Evolutionary conservation across 495 filamentous ascomycete species (phyloP), one percentile per base, ranked within the genome.

Genomic region (Thozetella sp.): DNA sequence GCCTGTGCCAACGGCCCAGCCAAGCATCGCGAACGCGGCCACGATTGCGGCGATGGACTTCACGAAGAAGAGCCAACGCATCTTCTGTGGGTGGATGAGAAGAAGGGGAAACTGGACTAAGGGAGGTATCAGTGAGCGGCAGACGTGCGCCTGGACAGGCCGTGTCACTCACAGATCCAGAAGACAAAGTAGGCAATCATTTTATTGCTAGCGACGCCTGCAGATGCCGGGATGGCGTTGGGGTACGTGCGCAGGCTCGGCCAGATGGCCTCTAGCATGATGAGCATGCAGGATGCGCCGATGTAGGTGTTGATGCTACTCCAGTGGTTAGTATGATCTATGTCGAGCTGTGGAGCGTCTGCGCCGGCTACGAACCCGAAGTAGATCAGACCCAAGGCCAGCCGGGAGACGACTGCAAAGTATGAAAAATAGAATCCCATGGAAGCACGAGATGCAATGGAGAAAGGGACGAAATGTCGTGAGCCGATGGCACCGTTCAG

Each of bases 121-220:
- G 15, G 30, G 30, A 6, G 30, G 30, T n/a, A 37, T 37, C 15
- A 37, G 30, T 37, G 6, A 37, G 15, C 15, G 15, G 6, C 6
- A 37, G 30, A 6, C 30, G 30, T 37, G 30, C 30, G 30, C 30
- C 30, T 37, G 30, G 30, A 37, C 6, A 37, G 30, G 30, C 6
- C 30, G n/a, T 37, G 30, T 15, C 30, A 15, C 30, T 37, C 15
- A 37, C 30, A 53, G 12, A 76, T 62, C 75, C 73, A 80, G 64
- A 79, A 90, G 1, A 90, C 60, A 43, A 88, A 69, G 57, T 83
- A 88, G 3, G 71, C 75, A 43, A 87, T 67, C 80, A 90, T 83
- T 19, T 78, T 79, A 56, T 80, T 78, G 0, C 80, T 85, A 4
- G 79, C 81, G 62, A 88, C 87, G 26, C 84, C 85, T 59, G 85